Base-by-base conservation (phyloP, 768 basidiomycete genomes). In the Daedaleopsis sinensis region DNA sequence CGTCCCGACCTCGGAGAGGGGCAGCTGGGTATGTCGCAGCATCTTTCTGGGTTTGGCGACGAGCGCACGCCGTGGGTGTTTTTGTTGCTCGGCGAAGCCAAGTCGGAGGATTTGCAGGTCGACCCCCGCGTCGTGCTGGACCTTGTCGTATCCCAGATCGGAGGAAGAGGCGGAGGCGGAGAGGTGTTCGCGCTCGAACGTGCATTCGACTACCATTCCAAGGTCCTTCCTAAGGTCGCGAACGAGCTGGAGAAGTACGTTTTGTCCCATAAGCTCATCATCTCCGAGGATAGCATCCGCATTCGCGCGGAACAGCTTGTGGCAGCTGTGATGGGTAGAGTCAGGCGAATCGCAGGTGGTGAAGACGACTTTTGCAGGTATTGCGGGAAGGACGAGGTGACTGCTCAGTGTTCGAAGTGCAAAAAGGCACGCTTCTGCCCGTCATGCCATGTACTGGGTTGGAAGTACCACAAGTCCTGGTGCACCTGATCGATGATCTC, bases 391-490 rank as follows among this genome's bases (percentile, higher is more conserved):
- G 60, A 42, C 9, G 62, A 52, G 7, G 66, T 65, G 36, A 55
- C 59, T 35, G 56, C 64, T 43, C 64, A 63, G 6, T 69, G 68
- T 49, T 64, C 66, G 43, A 61, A 57, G 46, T 69, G 66, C 60
- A 65, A 66, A 39, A 58, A 59, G 50, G 60, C 64, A 5, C 38
- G 46, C n/a, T 69, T 65, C 36, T 69, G 68, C 38, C n/a, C 44
- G 6, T 51, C 63, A 1, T 68, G 67, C 21, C 62, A 62, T 44
- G 38, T 50, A 5, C 42, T 57, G n/a, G 67, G 62, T 1, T 68
- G 67, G 64, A 68, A 68, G 47, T 65, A 67, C 21, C 66, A 67
- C 59, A 65, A 63, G n/a, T n/a, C 52, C 5, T 67, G 66, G 66
- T 67, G 66, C 44, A 42, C 46, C 10, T 57, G 55, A n/a, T n/a